These are phyloP conservation scores for Rhizopogon vinicolor DNA, from an alignment of 768 basidiomycete species.

Conservation along the genomic window DNA sequence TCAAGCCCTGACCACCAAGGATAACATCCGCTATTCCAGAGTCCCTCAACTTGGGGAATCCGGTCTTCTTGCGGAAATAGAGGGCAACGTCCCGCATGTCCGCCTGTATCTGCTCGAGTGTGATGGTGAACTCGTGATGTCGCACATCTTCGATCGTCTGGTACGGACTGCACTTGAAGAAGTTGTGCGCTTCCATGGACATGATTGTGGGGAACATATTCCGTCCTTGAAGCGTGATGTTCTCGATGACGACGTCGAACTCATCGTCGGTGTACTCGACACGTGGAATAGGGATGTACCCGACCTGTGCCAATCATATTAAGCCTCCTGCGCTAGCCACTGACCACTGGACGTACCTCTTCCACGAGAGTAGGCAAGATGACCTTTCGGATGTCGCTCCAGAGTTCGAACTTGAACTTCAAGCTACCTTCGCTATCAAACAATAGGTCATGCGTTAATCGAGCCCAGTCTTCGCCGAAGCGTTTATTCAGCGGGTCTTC, in stretches of 20 bases:
- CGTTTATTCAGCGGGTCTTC: constrained; percentile 80
- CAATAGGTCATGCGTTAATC: constrained; percentile 79
- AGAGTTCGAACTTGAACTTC: constrained; percentile 83
- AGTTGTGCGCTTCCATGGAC: constrained; percentile 73
- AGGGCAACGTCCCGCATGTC: constrained; percentile 94
- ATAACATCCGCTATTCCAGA: constrained; percentile 83
- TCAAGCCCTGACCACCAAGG: constrained; percentile 80
- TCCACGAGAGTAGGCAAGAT: constrained; percentile 78
- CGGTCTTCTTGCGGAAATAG: constrained; percentile 83
- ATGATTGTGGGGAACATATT: constrained; percentile 87
- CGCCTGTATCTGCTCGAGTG: constrained; percentile 82
- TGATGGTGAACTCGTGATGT: constrained; percentile 71
- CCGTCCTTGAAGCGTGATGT: constrained; percentile 80
- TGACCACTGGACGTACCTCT: constrained; percentile 42
- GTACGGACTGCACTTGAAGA: constrained; percentile 83
- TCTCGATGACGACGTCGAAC: constrained; percentile 90
- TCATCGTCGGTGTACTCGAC: constrained; percentile 89
- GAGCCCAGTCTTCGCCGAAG: constrained; percentile 80
- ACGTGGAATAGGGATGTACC: constrained; percentile 86
- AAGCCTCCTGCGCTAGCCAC: neutral
- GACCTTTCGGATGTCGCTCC: constrained; percentile 83
- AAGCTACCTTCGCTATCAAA: constrained; percentile 74
- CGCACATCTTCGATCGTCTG: constrained; percentile 44
- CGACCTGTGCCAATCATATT: constrained; percentile 40
- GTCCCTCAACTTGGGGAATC: constrained; percentile 76